phyloP scores from a whole-genome alignment of 805 yeast genomes.

The Komagataella mondaviorum region DNA sequence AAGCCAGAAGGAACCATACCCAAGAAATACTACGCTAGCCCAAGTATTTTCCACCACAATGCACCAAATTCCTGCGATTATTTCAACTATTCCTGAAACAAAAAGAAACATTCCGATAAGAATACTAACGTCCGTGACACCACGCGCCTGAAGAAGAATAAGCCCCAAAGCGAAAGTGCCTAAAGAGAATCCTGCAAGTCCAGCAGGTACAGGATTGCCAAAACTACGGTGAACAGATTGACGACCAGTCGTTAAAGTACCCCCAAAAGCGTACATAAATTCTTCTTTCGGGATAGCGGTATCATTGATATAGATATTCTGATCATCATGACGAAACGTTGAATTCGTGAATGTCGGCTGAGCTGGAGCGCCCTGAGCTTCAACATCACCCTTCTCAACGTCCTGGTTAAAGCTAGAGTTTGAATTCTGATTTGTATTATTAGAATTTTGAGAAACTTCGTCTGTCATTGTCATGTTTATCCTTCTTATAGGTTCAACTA shows the following conservation, averaged over 20 bases:
- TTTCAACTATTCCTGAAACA: constrained; percentile 35
- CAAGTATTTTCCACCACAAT: constrained; percentile 37
- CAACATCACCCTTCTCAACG: neutral
- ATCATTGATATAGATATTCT: constrained; percentile 26
- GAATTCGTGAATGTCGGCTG: neutral
- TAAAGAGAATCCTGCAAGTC: constrained; percentile 33
- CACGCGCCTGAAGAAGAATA: constrained; percentile 29
- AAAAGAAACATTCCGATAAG: constrained; percentile 32
- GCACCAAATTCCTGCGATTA: constrained; percentile 39
- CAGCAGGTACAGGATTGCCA: constrained; percentile 43
- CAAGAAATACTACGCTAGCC: constrained; percentile 37
- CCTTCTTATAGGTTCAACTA: no score
- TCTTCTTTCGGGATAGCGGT: constrained; percentile 36
- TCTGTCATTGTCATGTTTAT: neutral
- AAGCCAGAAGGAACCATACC: constrained; percentile 45
- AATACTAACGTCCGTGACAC: constrained; percentile 25
- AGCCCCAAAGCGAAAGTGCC: constrained; percentile 35
- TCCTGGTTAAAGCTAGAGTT: neutral
- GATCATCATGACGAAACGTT: constrained; percentile 25
- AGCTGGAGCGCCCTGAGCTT: neutral
- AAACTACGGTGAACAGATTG: constrained; percentile 14
- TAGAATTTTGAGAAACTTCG: neutral
- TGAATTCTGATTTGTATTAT: neutral
- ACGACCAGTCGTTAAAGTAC: constrained; percentile 31
- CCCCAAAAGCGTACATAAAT: constrained; percentile 51